phyloP scores from a whole-genome alignment of 169 alveolate genomes.

The Plasmodium vinckei region DNA sequence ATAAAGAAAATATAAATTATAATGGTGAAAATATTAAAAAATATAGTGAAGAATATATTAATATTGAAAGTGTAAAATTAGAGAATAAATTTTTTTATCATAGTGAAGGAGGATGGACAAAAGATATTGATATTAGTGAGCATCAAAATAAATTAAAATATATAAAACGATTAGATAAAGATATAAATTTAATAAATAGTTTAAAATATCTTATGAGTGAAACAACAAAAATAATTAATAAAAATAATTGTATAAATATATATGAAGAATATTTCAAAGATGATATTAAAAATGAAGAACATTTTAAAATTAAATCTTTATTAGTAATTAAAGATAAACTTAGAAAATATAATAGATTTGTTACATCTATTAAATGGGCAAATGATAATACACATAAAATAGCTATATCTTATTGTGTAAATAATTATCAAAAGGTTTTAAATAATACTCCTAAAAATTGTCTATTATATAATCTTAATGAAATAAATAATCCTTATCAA shows the following conservation, averaged over 20 bases:
- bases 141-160: constrained; percentile 63
- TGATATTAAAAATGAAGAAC: constrained; percentile 43
- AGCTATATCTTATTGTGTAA: constrained; percentile 72
- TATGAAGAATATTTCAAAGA: constrained; percentile 61
- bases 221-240: constrained; percentile 61
- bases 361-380: constrained; percentile 70
- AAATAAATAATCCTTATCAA: constrained; percentile 67
- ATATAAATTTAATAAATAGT: constrained; percentile 56
- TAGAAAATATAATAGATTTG: constrained; percentile 31
- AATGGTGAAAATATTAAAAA: constrained; percentile 66
- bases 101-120: constrained; percentile 74
- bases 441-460: constrained; percentile 57
- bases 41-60: constrained; percentile 36
- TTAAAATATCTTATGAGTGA: constrained; percentile 58
- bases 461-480: constrained; percentile 41
- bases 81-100: constrained; percentile 72
- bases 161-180: constrained; percentile 49
- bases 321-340: constrained; percentile 41
- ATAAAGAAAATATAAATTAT: constrained; percentile 40
- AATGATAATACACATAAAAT: constrained; percentile 39
- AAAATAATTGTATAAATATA: constrained; percentile 70
- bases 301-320: constrained; percentile 63
- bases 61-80: constrained; percentile 57
- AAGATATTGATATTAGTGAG: constrained; percentile 61
- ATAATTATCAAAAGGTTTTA: constrained; percentile 48